A percentile compares a stretch with the other conserved stretches of the same genome.
Conservation (phyloP, 2,329 filamentous ascomycete species). For the Grosmannia clavigera region DNA sequence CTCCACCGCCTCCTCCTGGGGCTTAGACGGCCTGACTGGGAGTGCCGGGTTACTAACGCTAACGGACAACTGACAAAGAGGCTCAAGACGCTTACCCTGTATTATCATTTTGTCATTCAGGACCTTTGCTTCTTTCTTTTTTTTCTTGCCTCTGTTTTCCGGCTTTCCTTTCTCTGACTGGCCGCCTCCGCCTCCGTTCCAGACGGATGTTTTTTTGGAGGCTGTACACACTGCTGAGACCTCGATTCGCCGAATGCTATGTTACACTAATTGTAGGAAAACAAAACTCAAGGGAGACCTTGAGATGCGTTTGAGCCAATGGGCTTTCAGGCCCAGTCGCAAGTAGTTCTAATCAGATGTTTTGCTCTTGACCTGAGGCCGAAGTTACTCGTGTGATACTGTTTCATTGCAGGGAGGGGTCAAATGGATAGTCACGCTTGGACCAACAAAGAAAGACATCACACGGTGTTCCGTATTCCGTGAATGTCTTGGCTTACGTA, state of each 20-base stretch:
- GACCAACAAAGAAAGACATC: not conserved
- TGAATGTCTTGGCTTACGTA: not conserved
- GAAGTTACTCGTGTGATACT: not conserved
- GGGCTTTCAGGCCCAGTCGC: not conserved
- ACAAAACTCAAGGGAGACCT: not conserved
- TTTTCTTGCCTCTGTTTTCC: not conserved
- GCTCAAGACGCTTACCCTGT: too few relatives aligned
- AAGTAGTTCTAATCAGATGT: not conserved
- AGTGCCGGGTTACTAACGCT: not conserved
- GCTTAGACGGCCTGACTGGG: slow-evolving; percentile 1
- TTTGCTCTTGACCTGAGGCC: not conserved
- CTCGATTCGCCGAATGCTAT: not conserved
- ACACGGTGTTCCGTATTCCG: not conserved
- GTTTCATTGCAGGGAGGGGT: not conserved
- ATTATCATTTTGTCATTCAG: not conserved
- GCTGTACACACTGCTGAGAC: not conserved
- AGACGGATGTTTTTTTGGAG: not conserved
- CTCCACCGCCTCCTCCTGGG: slow-evolving; percentile 20
- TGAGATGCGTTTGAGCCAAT: not conserved
- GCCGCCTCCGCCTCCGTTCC: not conserved
- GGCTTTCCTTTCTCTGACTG: not conserved
- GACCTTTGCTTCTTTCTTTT: not conserved
- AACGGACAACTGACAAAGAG: not conserved
- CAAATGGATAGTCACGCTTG: not conserved
- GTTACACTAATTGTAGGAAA: slow-evolving; percentile 1